Conservation (phyloP, 2,329 filamentous ascomycete genomes). For the Cladophialophora psammophila region DNA sequence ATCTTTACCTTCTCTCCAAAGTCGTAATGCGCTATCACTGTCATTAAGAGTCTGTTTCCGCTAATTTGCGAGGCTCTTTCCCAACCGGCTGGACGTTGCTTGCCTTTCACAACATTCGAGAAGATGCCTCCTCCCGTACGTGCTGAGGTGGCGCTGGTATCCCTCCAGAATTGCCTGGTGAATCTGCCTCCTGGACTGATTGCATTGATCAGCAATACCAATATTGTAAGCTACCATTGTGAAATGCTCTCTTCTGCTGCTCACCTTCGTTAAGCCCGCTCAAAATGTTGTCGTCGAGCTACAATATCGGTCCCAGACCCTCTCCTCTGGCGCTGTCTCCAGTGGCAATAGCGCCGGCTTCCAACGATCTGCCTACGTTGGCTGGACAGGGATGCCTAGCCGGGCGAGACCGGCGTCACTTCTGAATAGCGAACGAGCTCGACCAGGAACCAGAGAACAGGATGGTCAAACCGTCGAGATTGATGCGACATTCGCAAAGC, state of each 20-base stretch:
- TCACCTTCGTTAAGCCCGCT: constrained; percentile 57
- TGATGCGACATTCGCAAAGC: constrained; percentile 80
- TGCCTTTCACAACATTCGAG: not conserved
- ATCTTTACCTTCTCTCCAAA: not conserved
- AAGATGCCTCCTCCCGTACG: constrained; percentile 61
- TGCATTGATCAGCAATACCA: constrained; percentile 83
- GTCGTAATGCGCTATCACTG: not conserved
- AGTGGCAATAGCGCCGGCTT: constrained; percentile 57
- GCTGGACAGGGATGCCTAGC: constrained; percentile 98
- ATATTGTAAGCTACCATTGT: constrained; percentile 70
- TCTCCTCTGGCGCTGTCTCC: constrained; percentile 55
- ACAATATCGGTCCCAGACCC: constrained; percentile 70
- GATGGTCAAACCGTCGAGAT: constrained; percentile 82
- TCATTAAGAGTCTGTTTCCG: constrained; percentile 2
- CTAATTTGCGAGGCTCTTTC: not conserved
- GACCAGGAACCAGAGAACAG: constrained; percentile 79
- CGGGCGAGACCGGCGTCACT: constrained; percentile 79
- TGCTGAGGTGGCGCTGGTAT: constrained; percentile 83
- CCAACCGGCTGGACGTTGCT: not conserved
- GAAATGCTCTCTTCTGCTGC: constrained; percentile 18
- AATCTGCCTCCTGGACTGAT: constrained; percentile 88
- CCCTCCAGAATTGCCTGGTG: constrained; percentile 92
- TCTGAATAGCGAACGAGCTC: constrained; percentile 59
- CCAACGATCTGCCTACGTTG: constrained; percentile 80
- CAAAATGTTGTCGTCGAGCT: constrained; percentile 98